Evolutionary conservation across 192 early-diverging fungal species (phyloP).

Genomic region (Rhizophagus sp.): DNA sequence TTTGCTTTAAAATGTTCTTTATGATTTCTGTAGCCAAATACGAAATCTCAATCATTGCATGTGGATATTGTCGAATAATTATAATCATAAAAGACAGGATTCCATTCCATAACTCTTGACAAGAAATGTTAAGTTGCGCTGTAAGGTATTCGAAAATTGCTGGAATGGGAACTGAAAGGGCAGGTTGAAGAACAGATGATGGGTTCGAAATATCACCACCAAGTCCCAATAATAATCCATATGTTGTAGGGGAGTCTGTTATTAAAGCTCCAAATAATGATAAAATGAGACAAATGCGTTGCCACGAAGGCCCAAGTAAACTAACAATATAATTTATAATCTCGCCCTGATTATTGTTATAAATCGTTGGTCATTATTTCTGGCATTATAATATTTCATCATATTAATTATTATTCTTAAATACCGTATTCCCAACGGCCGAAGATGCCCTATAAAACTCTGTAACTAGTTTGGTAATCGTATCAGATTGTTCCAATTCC

Average conservation of each 20-base stretch:
- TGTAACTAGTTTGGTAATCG: background rate
- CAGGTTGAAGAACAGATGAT: background rate
- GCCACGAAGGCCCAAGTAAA: background rate
- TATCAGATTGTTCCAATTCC: background rate
- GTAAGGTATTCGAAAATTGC: constrained; percentile 13
- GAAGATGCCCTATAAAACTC: background rate
- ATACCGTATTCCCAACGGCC: background rate
- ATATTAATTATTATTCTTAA: background rate
- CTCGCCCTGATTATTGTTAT: background rate
- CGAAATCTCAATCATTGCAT: constrained; percentile 46
- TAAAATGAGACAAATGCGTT: constrained; percentile 15
- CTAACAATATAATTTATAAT: background rate
- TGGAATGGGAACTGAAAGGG: constrained; percentile 11
- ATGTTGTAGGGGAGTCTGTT: constrained; percentile 7
- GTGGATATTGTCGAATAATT: constrained; percentile 43
- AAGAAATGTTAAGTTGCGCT: background rate
- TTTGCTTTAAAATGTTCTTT: constrained; percentile 50
- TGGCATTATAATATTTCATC: background rate
- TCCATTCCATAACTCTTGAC: constrained; percentile 41
- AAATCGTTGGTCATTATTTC: background rate
- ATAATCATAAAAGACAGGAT: constrained; percentile 46
- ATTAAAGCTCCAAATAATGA: constrained; percentile 23
- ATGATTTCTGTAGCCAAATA: constrained; percentile 51
- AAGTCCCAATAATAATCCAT: background rate
- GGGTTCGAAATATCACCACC: background rate